phyloP scores from a whole-genome alignment of 2,329 filamentous ascomycete species.

The Exophiala viscosa region DNA sequence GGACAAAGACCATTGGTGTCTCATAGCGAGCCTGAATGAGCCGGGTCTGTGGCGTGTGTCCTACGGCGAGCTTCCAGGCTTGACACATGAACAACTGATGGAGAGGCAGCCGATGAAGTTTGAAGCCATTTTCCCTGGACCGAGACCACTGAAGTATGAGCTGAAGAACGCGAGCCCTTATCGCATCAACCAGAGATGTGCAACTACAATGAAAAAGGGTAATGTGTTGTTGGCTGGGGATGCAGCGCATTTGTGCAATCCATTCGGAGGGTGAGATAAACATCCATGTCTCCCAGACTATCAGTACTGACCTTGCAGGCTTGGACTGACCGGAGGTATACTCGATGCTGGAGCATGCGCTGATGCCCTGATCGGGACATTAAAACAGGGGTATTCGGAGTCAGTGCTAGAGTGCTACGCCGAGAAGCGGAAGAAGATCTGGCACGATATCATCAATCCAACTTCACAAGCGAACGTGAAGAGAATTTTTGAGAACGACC shows the following conservation, averaged over 20 bases:
- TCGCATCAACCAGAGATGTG: constrained; percentile 59
- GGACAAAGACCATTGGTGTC: constrained; percentile 32
- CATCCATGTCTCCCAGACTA: neutral
- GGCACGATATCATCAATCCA: constrained; percentile 36
- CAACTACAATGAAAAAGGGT: constrained; percentile 53
- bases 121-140: constrained; percentile 57
- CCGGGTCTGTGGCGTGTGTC: constrained; percentile 62
- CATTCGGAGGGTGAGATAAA: constrained; percentile 46
- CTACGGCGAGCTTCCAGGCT: constrained; percentile 55
- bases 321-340: constrained; percentile 62
- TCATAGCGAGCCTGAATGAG: constrained; percentile 22
- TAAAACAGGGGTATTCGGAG: constrained; percentile 36
- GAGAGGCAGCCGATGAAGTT: constrained; percentile 54
- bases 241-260: constrained; percentile 55
- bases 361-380: constrained; percentile 53
- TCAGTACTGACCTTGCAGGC: constrained; percentile 9
- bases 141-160: constrained; percentile 56
- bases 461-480: constrained; percentile 41
- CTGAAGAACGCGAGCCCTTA: constrained; percentile 57
- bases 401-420: constrained; percentile 43
- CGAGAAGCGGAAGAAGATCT: constrained; percentile 39
- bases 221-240: constrained; percentile 57
- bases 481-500: constrained; percentile 33
- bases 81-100: constrained; percentile 53
- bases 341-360: constrained; percentile 59